Evolutionary conservation across 495 filamentous ascomycete species (phyloP).

Genomic region (Hyphodiscus hymeniophilus): DNA sequence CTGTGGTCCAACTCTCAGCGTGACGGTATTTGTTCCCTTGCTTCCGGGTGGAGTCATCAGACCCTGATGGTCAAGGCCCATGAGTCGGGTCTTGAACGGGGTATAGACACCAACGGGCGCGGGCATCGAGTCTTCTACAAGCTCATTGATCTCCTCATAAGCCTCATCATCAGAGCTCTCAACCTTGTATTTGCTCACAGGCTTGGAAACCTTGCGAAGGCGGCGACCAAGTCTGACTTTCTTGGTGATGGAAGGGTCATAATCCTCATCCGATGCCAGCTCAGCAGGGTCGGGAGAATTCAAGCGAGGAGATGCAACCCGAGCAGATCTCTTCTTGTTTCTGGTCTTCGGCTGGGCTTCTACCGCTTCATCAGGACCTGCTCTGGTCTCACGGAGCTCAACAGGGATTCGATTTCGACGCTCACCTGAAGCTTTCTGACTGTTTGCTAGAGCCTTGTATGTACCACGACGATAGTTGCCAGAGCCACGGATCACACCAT

Average conservation of each 20-base stretch:
- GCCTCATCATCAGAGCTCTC: background rate
- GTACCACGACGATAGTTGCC: constrained; percentile 14
- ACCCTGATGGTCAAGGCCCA: too few relatives aligned
- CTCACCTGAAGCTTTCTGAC: background rate
- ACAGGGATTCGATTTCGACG: constrained; percentile 3
- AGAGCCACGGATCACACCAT: constrained; percentile 15
- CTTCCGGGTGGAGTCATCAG: too few relatives aligned
- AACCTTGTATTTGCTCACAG: background rate
- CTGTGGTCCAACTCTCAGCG: too few relatives aligned
- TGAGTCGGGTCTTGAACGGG: background rate
- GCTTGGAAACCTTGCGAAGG: background rate
- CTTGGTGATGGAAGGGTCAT: background rate
- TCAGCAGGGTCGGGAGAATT: background rate
- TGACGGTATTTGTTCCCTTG: too few relatives aligned
- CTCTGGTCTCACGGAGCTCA: background rate
- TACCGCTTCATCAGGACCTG: background rate
- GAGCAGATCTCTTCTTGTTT: background rate
- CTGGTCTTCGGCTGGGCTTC: background rate
- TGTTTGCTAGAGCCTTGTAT: too few relatives aligned
- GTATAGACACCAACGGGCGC: background rate
- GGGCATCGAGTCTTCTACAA: background rate
- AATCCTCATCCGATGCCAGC: background rate
- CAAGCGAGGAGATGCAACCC: background rate
- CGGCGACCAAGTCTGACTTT: too few relatives aligned
- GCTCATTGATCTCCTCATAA: too few relatives aligned